Evolutionary conservation across 257 asterid species (phyloP).

Genomic region (Nicotiana undulata): DNA sequence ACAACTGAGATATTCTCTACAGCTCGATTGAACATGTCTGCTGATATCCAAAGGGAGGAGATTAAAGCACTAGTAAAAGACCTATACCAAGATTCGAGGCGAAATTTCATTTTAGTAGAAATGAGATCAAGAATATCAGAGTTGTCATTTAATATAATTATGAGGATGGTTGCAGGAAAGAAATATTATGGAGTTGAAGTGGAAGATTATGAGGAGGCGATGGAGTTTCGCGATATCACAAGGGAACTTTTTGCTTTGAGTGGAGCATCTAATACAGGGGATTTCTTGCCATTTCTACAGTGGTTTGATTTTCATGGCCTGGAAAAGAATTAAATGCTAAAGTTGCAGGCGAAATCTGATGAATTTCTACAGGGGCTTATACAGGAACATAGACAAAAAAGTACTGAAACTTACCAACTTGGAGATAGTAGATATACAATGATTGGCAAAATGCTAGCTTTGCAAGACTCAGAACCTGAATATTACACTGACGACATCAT

Average conservation of each 20-base stretch:
- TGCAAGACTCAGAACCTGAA: too few species aligned
- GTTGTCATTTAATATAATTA: constrained; percentile 21
- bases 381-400: constrained; percentile 15
- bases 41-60: constrained; percentile 28
- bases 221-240: constrained; percentile 18
- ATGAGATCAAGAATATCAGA: constrained; percentile 22
- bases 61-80: constrained; percentile 13
- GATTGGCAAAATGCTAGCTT: too few species aligned
- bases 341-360: constrained; percentile 26
- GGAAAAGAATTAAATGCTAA: constrained; percentile 21
- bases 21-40: constrained; percentile 26
- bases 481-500: too few species aligned
- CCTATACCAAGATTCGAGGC: not conserved
- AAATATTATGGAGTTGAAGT: not conserved
- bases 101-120: constrained; percentile 17
- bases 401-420: not conserved
- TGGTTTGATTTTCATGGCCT: constrained; percentile 40
- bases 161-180: constrained; percentile 32
- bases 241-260: constrained; percentile 12
- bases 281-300: constrained; percentile 47
- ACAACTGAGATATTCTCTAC: constrained; percentile 33
- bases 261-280: constrained; percentile 22
- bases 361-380: constrained; percentile 22
- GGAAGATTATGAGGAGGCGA: constrained; percentile 27
- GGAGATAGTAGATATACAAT: too few species aligned